Base-by-base conservation (phyloP, 208 protist genomes). In the Tritrichomonas foetus region DNA sequence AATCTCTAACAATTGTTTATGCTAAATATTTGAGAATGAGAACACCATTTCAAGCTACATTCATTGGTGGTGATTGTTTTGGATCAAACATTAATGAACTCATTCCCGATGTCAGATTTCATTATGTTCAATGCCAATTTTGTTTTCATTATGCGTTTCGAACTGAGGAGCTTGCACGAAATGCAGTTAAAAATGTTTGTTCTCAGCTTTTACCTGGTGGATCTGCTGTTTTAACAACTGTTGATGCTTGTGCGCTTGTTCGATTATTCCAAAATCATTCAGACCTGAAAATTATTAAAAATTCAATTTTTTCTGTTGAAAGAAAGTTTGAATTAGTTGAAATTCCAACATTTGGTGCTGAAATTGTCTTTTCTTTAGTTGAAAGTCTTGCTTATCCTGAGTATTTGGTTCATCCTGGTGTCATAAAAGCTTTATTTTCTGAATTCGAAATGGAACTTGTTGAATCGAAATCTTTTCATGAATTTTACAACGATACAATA, bases 261-360 rank as follows among this genome's bases (percentile, higher is more conserved):
- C 47, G 20, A 53, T 44, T 82, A 49, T 50, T 82, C 41, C 55
- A 20, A 64, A 8, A 64, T 25, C 20, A 64, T 64, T 20, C 55
- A 64, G 55, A 64, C 20, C 55, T 25, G 20, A 64, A 20, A 20
- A 8, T 25, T 25, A 64, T 64, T 64, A n/a, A n/a, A n/a, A n/a
- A n/a, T n/a, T n/a, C n/a, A n/a, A n/a, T n/a, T n/a, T n/a, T n/a
- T n/a, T n/a, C n/a, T n/a, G n/a, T n/a, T n/a, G n/a, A n/a, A n/a
- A n/a, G n/a, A n/a, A n/a, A n/a, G n/a, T n/a, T n/a, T n/a, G n/a
- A n/a, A n/a, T n/a, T n/a, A n/a, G n/a, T n/a, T n/a, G n/a, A n/a
- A 75, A 82, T 82, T 50, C 74, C 74, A 47, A 36, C 41, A 33
- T 82, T 82, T 30, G 74, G 74, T 53, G 74, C 74, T 30, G 74